Evolutionary conservation across 2,329 filamentous ascomycete species (phyloP).

Genomic region (Apiospora koreana): DNA sequence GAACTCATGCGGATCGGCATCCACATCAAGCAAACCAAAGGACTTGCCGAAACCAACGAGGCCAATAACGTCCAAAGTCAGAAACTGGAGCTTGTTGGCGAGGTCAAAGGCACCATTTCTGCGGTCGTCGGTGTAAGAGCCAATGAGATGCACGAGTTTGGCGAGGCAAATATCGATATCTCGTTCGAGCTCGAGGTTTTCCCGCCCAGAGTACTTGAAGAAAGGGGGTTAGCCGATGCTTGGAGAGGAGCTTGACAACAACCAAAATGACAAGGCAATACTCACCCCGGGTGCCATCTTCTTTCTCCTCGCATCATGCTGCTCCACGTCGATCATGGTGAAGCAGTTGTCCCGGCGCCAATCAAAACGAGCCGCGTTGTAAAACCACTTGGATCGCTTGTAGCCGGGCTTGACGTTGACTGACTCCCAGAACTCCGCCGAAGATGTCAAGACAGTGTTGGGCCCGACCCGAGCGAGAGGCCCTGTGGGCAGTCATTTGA

Average conservation of each 20-base stretch:
- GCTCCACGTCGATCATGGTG: constrained; percentile 10
- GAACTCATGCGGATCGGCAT: constrained; percentile 45
- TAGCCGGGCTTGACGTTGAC: constrained; percentile 14
- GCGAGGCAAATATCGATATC: constrained; percentile 19
- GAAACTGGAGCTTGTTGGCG: constrained; percentile 5
- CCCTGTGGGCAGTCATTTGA: not conserved
- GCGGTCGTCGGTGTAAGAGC: not conserved
- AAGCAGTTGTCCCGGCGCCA: constrained; percentile 11
- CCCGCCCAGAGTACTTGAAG: constrained; percentile 12
- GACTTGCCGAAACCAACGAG: constrained; percentile 46
- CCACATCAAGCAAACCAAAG: constrained; percentile 43
- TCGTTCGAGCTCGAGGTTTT: constrained; percentile 13
- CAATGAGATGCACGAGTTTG: constrained; percentile 19
- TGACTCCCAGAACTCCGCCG: constrained; percentile 12
- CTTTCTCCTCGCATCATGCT: constrained; percentile 14
- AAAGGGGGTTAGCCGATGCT: not conserved
- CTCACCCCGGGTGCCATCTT: constrained; percentile 11
- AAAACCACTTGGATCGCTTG: constrained; percentile 14
- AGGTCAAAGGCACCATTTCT: not conserved
- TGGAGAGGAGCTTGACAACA: not conserved
- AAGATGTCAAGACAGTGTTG: constrained; percentile 13
- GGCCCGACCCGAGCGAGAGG: constrained; percentile 13
- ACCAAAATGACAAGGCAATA: not conserved
- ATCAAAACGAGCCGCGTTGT: constrained; percentile 8
- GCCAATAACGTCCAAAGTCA: constrained; percentile 48